phyloP scores from a whole-genome alignment of 805 yeast genomes.

The Zygosaccharomyces gambellarensis region DNA sequence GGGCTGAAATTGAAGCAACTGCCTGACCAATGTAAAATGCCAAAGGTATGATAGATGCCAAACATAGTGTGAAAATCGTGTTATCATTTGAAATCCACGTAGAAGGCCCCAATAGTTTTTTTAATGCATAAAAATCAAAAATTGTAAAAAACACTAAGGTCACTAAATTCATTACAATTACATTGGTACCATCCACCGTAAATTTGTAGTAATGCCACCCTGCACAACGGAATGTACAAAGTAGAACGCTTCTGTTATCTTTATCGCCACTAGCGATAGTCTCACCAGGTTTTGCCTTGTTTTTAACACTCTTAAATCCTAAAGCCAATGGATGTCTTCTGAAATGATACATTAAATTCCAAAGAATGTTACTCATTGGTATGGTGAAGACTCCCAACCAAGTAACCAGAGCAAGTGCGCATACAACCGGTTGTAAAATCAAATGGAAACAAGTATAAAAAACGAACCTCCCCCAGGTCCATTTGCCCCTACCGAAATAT shows the following conservation, averaged over 20 bases:
- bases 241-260: constrained; percentile 52
- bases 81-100: constrained; percentile 49
- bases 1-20: constrained; percentile 98
- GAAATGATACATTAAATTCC: constrained; percentile 65
- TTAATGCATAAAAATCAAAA: constrained; percentile 63
- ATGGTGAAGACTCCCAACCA: constrained; percentile 87
- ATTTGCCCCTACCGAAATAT: constrained; percentile 84
- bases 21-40: constrained; percentile 98
- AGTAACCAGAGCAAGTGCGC: constrained; percentile 50
- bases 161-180: constrained; percentile 81
- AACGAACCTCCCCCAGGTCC: constrained; percentile 78
- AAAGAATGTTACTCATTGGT: constrained; percentile 83
- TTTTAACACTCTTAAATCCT: constrained; percentile 59
- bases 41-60: constrained; percentile 82
- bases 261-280: constrained; percentile 14
- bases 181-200: constrained; percentile 94
- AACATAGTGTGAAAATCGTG: constrained; percentile 65
- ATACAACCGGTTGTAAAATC: constrained; percentile 62
- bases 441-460: constrained; percentile 70
- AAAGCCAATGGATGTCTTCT: constrained; percentile 88
- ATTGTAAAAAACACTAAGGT: constrained; percentile 78
- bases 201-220: constrained; percentile 93
- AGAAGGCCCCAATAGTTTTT: constrained; percentile 39
- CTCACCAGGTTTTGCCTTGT: constrained; percentile 20
- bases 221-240: constrained; percentile 88